Conservation (phyloP, 225 moss, liverwort and hornwort genomes). For the Rhytidiadelphus loreus region DNA sequence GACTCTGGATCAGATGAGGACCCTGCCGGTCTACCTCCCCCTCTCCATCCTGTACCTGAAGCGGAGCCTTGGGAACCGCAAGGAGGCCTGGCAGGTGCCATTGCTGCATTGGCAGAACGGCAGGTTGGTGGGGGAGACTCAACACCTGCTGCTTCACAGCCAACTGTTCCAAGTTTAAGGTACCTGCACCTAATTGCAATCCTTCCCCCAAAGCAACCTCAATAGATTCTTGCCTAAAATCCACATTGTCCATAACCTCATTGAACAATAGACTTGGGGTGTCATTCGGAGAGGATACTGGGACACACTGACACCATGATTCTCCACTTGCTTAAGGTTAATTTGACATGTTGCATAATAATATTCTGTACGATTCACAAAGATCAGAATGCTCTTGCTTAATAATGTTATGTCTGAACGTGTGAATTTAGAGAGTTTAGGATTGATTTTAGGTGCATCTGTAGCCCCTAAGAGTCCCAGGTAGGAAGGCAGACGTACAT, state of each 20-base stretch:
- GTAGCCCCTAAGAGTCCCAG: background rate
- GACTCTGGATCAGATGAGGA: constrained; percentile 4
- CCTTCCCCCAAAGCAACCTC: background rate
- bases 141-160: background rate
- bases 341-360: background rate
- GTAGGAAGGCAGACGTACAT: background rate
- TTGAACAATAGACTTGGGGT: background rate
- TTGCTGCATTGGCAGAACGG: constrained; percentile 42
- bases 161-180: background rate
- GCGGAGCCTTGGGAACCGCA: background rate
- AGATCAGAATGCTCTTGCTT: background rate
- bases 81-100: constrained; percentile 37
- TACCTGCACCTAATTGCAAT: background rate
- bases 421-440: background rate
- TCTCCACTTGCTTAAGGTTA: no score
- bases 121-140: constrained; percentile 5
- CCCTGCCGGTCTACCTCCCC: background rate
- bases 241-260: background rate
- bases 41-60: constrained; percentile 4
- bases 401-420: background rate
- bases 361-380: background rate
- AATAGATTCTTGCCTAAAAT: background rate
- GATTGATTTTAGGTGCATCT: background rate
- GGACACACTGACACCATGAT: background rate
- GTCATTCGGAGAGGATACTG: background rate